These are phyloP conservation scores for Saccharomycopsis sp. DNA, from an alignment of 805 yeast genomes.

Conservation along the genomic window DNA sequence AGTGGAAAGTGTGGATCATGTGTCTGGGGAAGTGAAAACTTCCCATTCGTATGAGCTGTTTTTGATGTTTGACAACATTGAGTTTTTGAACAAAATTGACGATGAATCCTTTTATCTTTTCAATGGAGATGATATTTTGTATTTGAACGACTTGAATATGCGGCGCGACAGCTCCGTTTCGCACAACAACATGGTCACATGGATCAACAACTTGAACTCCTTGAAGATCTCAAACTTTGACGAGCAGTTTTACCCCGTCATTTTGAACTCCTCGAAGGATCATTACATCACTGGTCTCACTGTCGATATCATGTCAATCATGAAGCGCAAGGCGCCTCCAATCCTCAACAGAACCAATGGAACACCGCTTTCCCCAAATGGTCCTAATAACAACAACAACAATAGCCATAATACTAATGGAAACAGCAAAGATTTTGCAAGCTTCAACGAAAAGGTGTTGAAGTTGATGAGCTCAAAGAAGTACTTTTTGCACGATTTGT, in stretches of 20 bases:
- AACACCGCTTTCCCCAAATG: no score
- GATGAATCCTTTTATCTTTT: slow-evolving; percentile 28
- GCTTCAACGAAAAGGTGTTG: slow-evolving; percentile 23
- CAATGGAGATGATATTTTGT: slow-evolving; percentile 31
- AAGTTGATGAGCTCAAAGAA: slow-evolving; percentile 31
- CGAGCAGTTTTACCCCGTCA: slow-evolving; percentile 24
- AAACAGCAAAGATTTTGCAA: no score
- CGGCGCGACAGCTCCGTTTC: background rate
- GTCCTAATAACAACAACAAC: no score
- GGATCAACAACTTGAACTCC: slow-evolving; percentile 11
- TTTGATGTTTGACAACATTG: slow-evolving; percentile 18
- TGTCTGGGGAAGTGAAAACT: background rate
- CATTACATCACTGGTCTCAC: slow-evolving; percentile 38
- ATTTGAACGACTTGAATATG: slow-evolving; percentile 9
- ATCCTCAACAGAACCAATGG: no score
- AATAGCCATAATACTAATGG: no score
- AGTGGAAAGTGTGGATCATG: background rate
- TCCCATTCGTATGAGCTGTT: slow-evolving; percentile 13
- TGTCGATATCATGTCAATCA: slow-evolving; percentile 26
- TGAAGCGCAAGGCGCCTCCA: background rate
- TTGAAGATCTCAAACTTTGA: slow-evolving; percentile 26
- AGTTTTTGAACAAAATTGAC: slow-evolving; percentile 24
- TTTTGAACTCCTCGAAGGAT: slow-evolving; percentile 25
- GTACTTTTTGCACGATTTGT: slow-evolving; percentile 37
- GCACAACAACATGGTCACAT: slow-evolving; percentile 3